Evolutionary conservation across 768 basidiomycete genomes (phyloP).

Genomic region (Steccherinum ochraceum): DNA sequence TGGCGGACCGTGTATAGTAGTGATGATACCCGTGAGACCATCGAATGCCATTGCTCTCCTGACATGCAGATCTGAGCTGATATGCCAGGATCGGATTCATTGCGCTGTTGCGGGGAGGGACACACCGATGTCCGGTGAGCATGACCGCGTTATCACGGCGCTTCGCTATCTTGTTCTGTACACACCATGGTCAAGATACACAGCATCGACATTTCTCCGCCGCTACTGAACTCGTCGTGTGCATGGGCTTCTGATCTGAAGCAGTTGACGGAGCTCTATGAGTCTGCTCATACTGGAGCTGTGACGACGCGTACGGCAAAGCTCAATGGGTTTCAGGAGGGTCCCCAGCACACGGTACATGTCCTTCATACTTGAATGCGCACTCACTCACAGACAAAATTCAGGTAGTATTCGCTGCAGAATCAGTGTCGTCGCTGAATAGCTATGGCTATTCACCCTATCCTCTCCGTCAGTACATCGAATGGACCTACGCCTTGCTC

Average conservation of each 20-base stretch:
- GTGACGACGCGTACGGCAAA: constrained; percentile 80
- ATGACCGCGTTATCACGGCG: not conserved
- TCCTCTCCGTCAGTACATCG: constrained; percentile 58
- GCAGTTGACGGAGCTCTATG: constrained; percentile 62
- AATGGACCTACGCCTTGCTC: constrained; percentile 52
- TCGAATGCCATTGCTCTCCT: not conserved
- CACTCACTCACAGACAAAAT: too few relatives aligned
- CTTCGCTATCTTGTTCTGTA: not conserved
- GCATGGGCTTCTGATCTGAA: constrained; percentile 70
- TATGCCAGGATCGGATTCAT: too few relatives aligned
- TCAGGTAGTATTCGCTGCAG: constrained; percentile 56
- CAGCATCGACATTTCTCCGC: constrained; percentile 49
- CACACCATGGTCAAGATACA: constrained; percentile 52
- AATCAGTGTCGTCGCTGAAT: constrained; percentile 60
- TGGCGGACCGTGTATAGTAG: not conserved
- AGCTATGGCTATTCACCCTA: constrained; percentile 86
- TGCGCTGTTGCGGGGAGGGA: too few relatives aligned
- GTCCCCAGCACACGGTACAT: constrained; percentile 53
- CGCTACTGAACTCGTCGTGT: constrained; percentile 74
- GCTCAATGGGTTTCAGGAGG: constrained; percentile 62
- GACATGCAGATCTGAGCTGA: too few relatives aligned
- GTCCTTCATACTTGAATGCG: not conserved
- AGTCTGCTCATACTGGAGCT: constrained; percentile 64
- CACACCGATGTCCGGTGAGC: too few relatives aligned
- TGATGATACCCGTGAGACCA: not conserved